Evolutionary conservation across 192 early-diverging fungal genomes (phyloP).

Genomic region (Linnemannia hyalina): DNA sequence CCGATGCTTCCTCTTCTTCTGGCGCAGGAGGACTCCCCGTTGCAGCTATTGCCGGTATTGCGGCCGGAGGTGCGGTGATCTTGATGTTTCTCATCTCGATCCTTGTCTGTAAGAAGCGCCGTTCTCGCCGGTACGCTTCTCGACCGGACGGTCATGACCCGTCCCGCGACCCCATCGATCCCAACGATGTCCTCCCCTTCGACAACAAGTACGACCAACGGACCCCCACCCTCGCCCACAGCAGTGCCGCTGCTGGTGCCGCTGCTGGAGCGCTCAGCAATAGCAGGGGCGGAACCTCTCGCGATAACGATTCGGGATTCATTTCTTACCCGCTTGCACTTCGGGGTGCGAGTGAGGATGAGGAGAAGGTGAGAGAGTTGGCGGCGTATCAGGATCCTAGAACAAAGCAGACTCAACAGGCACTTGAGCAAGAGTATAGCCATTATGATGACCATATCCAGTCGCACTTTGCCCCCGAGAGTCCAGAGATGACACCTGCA

Average conservation of each 20-base stretch:
- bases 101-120: conserved; percentile 32
- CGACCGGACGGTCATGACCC: conserved; percentile 25
- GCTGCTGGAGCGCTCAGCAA: not conserved
- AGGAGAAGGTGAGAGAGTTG: not conserved
- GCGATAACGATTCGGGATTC: conserved; percentile 4
- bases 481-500: conserved; percentile 1
- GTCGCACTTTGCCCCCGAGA: conserved; percentile 26
- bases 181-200: conserved; percentile 37
- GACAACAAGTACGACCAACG: conserved; percentile 24
- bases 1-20: conserved; percentile 7
- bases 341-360: not conserved
- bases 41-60: conserved; percentile 47
- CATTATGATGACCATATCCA: conserved; percentile 37
- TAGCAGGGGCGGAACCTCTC: not conserved
- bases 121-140: conserved; percentile 19
- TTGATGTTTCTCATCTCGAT: conserved; percentile 38
- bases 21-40: conserved; percentile 22
- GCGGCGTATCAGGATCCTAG: not conserved
- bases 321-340: conserved; percentile 20
- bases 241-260: not conserved
- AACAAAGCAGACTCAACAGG: not conserved
- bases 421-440: conserved; percentile 20
- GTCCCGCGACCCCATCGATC: conserved; percentile 47
- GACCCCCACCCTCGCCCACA: conserved; percentile 5
- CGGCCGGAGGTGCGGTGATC: conserved; percentile 33